Base-by-base conservation (phyloP, 169 alveolate species). In the Plasmodium chabaudi region DNA sequence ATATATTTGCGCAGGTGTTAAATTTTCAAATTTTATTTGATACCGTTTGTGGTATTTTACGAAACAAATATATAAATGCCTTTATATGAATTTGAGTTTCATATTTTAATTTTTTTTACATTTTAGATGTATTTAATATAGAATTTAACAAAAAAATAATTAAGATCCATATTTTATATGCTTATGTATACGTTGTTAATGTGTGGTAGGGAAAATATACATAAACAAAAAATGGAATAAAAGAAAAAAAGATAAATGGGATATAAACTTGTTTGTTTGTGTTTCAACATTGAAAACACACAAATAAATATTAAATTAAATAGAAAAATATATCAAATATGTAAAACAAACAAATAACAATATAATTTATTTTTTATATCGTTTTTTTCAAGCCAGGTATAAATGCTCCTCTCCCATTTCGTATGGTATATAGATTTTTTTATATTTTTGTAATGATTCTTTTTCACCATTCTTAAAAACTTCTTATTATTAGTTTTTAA, bases 181-280 rank as follows among this genome's bases (percentile, higher is more conserved):
- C 0, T n/a, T 19, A n/a, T 57, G 19, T 57, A 12, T 57, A 9
- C n/a, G 17, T 57, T 57, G n/a, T 10, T 17, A n/a, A 4, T 17
- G n/a, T 17, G 65, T 57, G 25, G 65, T 15, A 57, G 65, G 34
- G 9, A 17, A 17, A 19, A 15, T 21, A 57, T 15, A 15, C 5
- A 57, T n/a, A 57, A 57, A 57, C n/a, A 57, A 57, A 56, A 57
- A 57, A 15, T 15, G 6, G n/a, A 51, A 51, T 13, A 51, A 51
- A 13, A 51, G n/a, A 9, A 51, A 13, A 51, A 51, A 9, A 51
- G 59, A 51, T 13, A 51, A 51, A 51, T 51, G 17, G 19, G 19
- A 57, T 15, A 17, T 17, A 57, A 57, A 57, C 10, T 57, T 57
- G 65, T 17, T 9, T 9, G 9, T 57, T n/a, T 57, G 65, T 57